phyloP scores from a whole-genome alignment of 257 asterid genomes.

The Vinca minor region DNA sequence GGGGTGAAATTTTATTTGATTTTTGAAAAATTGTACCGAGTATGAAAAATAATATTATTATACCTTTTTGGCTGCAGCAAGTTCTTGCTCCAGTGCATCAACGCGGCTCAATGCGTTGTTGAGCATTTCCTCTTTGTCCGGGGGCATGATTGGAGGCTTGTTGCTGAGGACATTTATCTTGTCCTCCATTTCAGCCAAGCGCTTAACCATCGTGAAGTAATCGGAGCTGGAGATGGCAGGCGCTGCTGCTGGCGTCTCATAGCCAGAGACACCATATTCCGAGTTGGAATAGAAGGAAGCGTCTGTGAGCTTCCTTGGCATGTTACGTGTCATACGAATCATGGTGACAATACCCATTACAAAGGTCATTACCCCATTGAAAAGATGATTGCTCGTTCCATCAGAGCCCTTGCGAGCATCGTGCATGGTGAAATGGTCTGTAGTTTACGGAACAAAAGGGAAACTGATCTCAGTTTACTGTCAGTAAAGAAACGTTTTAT shows the following conservation, averaged over 20 bases:
- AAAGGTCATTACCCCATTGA: conserved; percentile 68
- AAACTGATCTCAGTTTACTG: too few species aligned
- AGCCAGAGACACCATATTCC: conserved; percentile 24
- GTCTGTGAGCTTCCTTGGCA: conserved; percentile 75
- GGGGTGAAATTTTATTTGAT: not conserved
- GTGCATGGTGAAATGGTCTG: conserved; percentile 27
- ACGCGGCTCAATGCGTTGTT: conserved; percentile 56
- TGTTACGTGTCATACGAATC: conserved; percentile 82
- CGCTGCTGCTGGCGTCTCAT: conserved; percentile 32
- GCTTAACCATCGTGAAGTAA: conserved; percentile 75
- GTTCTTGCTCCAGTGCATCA: conserved; percentile 68
- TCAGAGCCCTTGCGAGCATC: conserved; percentile 31
- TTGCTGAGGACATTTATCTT: conserved; percentile 38
- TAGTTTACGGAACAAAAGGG: too few species aligned
- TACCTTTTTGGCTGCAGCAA: conserved; percentile 71
- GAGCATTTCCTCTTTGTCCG: conserved; percentile 77
- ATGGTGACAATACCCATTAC: conserved; percentile 74
- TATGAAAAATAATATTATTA: too few species aligned
- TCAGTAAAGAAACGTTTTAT: too few species aligned
- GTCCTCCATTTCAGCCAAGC: conserved; percentile 89
- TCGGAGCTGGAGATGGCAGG: conserved; percentile 54
- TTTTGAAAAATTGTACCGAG: too few species aligned
- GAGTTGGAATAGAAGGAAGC: conserved; percentile 63
- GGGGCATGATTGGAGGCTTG: conserved; percentile 55
- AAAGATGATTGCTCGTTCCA: conserved; percentile 50